Evolutionary conservation across 208 protist genomes (phyloP), one percentile per base, ranked within the genome.

Genomic region (Herpetomonas samuelpessoai): DNA sequence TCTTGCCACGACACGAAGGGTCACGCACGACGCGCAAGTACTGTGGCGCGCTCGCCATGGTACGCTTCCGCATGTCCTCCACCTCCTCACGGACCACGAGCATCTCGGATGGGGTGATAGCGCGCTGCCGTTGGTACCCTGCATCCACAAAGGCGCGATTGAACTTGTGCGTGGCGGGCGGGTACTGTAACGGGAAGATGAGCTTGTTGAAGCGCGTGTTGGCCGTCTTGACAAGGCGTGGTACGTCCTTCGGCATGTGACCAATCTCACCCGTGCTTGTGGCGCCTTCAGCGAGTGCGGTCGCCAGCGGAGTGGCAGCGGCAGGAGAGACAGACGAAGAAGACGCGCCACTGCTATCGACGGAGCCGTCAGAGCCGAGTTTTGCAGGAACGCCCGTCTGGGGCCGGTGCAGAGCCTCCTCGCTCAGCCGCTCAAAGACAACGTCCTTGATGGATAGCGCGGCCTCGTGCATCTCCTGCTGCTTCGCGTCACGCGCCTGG

Each of bases 131-230:
- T 55, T 93, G 87, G 68, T 90, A 91, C 12, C 82, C 83, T 0
- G 79, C 83, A 50, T 93, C 87, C 22, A 93, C 83, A 68, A 91
- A 93, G 52, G 78, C 70, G 55, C 83, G 81, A 65, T 93, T 93
- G 74, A 83, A 93, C 57, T 76, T 72, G 72, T 93, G 83, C 25
- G 83, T 87, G 16, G 87, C 81, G 7, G 83, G 80, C 4, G 83
- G 83, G 28, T 76, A 79, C 64, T 89, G 80, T 4, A 81, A 62
- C 1, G 86, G 86, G 53, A 83, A 93, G 59, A 91, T 86, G 22
- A 93, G 79, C 46, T 78, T 79, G 68, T 91, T 93, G 63, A 81
- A 73, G 30, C 78, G 83, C 48, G 61, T 45, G 26, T 58, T 54
- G 1, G 83, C 71, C n/a, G 83, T 93, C 44, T 63, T 68, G 14